phyloP scores from a whole-genome alignment of 2,329 filamentous ascomycete genomes.

The Pseudomassariella vexata region DNA sequence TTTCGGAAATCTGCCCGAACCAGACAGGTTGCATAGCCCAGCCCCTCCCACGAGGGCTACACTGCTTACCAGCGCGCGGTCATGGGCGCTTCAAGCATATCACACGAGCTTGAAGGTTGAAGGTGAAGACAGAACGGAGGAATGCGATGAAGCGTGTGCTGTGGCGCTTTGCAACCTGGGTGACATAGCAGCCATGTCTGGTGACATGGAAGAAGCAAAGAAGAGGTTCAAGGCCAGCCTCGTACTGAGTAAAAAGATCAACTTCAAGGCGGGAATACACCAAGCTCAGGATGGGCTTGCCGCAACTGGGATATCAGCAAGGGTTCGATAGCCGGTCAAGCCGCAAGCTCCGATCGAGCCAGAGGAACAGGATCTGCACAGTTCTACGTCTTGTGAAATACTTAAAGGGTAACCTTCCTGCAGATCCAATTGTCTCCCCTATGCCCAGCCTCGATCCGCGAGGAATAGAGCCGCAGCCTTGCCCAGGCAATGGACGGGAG shows the following conservation, averaged over 20 bases:
- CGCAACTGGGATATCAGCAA: too few relatives aligned
- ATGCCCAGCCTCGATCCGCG: too few relatives aligned
- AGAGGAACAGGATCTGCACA: too few relatives aligned
- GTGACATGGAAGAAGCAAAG: constrained; percentile 58
- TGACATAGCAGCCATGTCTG: constrained; percentile 73
- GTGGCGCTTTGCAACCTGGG: constrained; percentile 82
- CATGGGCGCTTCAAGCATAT: constrained; percentile 76
- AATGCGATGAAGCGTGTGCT: constrained; percentile 80
- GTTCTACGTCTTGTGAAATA: too few relatives aligned
- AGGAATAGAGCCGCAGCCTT: too few relatives aligned
- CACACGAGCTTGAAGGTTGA: constrained; percentile 59
- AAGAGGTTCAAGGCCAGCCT: constrained; percentile 65
- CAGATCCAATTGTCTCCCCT: too few relatives aligned
- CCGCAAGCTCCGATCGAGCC: too few relatives aligned
- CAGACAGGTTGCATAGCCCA: constrained; percentile 23
- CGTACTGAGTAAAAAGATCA: constrained; percentile 50
- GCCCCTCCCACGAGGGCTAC: constrained; percentile 45
- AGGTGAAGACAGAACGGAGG: constrained; percentile 61
- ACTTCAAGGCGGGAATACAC: constrained; percentile 43
- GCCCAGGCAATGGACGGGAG: too few relatives aligned
- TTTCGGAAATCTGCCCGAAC: constrained; percentile 23
- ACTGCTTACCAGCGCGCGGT: constrained; percentile 63
- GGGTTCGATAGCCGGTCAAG: too few relatives aligned
- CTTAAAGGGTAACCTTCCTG: too few relatives aligned
- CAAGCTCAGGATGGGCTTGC: constrained; percentile 47